A percentile compares a stretch with the other conserved stretches of the same genome.
These are phyloP conservation scores for Babesia sp. DNA, from an alignment of 169 alveolate species.

Conservation along the genomic window DNA sequence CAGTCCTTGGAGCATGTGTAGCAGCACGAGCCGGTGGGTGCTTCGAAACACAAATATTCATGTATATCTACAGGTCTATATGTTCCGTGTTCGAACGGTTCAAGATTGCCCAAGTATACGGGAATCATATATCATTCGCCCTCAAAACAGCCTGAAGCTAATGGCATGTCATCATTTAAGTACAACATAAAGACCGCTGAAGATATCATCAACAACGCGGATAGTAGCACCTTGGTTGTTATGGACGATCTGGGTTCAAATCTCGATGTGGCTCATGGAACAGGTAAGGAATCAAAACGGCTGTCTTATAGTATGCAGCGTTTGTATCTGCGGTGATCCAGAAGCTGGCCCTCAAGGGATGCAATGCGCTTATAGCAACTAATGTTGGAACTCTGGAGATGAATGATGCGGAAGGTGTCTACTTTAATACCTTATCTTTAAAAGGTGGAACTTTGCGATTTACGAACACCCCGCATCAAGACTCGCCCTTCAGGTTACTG, in stretches of 20 bases:
- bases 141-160: neutral
- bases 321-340: neutral
- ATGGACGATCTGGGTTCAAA: slow-evolving; percentile 20
- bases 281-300: neutral
- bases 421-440: neutral
- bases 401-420: neutral
- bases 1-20: slow-evolving; percentile 12
- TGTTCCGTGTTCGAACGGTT: slow-evolving; percentile 13
- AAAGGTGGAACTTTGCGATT: neutral
- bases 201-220: neutral
- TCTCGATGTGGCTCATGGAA: neutral
- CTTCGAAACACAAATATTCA: neutral
- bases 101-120: slow-evolving; percentile 21
- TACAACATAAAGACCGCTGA: neutral
- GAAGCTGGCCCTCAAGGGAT: neutral
- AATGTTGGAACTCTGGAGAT: neutral
- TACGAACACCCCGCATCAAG: neutral
- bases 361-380: slow-evolving; percentile 5
- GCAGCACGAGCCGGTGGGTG: slow-evolving; percentile 15
- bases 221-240: neutral
- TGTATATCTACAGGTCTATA: slow-evolving; percentile 25
- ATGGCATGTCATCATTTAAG: neutral
- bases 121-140: neutral
- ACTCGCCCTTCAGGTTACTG: neutral
- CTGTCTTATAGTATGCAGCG: neutral